These are phyloP conservation scores for Candida xiaguanensis DNA, from an alignment of 805 yeast species.

Conservation along the genomic window DNA sequence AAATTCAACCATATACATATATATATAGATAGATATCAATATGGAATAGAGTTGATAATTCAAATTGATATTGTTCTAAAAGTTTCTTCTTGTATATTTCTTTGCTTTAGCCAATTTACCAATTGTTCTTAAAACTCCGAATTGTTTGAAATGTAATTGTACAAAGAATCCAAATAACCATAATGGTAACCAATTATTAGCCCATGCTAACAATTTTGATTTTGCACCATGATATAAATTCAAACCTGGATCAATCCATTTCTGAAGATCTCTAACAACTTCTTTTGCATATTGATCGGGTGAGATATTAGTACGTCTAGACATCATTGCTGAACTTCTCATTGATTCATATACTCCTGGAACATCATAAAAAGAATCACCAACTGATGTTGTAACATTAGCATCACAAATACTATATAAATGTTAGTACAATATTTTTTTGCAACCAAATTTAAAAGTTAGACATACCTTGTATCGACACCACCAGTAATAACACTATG, in stretches of 20 bases:
- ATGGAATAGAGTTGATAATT: no score
- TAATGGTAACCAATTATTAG: conserved; percentile 20
- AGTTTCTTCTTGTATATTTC: conserved; percentile 17
- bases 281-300: conserved; percentile 25
- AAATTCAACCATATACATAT: not conserved
- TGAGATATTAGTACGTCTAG: conserved; percentile 17
- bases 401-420: conserved; percentile 18
- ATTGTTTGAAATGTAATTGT: conserved; percentile 22
- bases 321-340: conserved; percentile 18
- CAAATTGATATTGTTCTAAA: not conserved
- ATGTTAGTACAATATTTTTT: conserved; percentile 2
- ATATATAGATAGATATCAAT: no score
- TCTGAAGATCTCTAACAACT: conserved; percentile 17
- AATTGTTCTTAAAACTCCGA: conserved; percentile 18
- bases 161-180: conserved; percentile 21
- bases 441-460: not conserved
- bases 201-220: conserved; percentile 18
- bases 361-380: conserved; percentile 18
- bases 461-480: conserved; percentile 24
- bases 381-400: conserved; percentile 5
- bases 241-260: conserved; percentile 20
- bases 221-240: conserved; percentile 25
- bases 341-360: conserved; percentile 19
- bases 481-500: conserved; percentile 36
- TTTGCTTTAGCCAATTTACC: conserved; percentile 11